A percentile compares a stretch with the other conserved stretches of the same genome.
phyloP scores from a whole-genome alignment of 306 rosid genomes.

The Vicia faba region DNA sequence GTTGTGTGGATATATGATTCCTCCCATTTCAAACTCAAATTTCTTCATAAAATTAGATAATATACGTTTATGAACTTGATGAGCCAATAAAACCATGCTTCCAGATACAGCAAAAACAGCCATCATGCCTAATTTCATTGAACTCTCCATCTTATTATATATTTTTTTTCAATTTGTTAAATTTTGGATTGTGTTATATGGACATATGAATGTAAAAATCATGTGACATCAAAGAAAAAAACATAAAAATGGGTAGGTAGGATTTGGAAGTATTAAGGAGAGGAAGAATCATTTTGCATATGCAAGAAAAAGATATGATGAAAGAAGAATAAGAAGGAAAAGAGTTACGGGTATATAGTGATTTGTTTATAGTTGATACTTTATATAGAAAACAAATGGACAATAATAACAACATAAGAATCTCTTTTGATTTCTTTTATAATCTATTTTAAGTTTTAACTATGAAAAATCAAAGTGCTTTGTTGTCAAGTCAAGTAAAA shows the following conservation, averaged over 20 bases:
- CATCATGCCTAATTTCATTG: slow-evolving; percentile 64
- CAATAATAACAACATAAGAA: slow-evolving; percentile 21
- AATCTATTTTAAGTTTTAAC: neutral
- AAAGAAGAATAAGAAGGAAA: slow-evolving; percentile 9
- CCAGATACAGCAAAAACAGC: slow-evolving; percentile 84
- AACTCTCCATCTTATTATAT: slow-evolving; percentile 49
- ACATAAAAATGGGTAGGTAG: slow-evolving; percentile 12
- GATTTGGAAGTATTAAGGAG: neutral
- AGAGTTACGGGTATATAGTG: slow-evolving; percentile 2
- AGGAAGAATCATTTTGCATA: slow-evolving; percentile 31
- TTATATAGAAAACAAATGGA: slow-evolving; percentile 28
- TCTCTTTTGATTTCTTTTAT: neutral
- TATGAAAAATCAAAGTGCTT: slow-evolving; percentile 23
- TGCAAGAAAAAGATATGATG: slow-evolving; percentile 3
- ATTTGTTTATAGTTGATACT: slow-evolving; percentile 16
- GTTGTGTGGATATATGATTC: slow-evolving; percentile 10
- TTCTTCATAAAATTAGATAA: slow-evolving; percentile 74
- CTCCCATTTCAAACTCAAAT: slow-evolving; percentile 57
- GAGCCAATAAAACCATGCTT: slow-evolving; percentile 65
- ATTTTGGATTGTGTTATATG: slow-evolving; percentile 19
- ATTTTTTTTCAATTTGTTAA: neutral
- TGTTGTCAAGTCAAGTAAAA: neutral
- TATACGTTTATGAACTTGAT: slow-evolving; percentile 73
- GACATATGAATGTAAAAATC: neutral
- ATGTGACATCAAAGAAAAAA: slow-evolving; percentile 26